Evolutionary conservation across 2,329 filamentous ascomycete genomes (phyloP).

Genomic region (Diplodia mutila): DNA sequence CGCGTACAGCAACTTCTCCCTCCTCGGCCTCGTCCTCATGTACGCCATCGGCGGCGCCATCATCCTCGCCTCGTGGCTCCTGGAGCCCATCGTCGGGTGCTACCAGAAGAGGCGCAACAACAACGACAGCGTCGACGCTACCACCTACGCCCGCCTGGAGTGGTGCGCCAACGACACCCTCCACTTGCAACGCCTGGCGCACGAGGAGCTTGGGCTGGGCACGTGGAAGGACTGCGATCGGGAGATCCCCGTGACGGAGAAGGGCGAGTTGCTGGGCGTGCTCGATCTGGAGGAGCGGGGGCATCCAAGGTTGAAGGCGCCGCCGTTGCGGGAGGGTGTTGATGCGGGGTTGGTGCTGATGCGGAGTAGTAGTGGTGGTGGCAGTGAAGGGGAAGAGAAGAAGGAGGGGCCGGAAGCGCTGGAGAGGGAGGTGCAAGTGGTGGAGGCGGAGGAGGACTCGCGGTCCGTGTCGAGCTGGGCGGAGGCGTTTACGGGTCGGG

Average conservation of each 20-base stretch:
- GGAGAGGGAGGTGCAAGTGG: too few species aligned
- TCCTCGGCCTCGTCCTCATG: conserved; percentile 34
- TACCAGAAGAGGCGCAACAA: background rate
- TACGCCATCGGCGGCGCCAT: conserved; percentile 31
- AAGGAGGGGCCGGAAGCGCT: background rate
- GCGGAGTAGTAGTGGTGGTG: background rate
- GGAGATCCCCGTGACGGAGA: background rate
- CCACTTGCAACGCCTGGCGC: conserved; percentile 20
- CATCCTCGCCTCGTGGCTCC: conserved; percentile 28
- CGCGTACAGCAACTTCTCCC: conserved; percentile 30
- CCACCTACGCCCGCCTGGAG: background rate
- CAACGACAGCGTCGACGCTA: too few species aligned
- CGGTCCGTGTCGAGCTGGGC: conserved; percentile 1
- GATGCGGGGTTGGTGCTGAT: background rate
- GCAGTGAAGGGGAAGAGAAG: background rate
- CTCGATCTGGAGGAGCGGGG: background rate
- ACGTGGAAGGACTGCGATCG: background rate
- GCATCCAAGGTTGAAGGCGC: conserved; percentile 6
- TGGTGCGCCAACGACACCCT: conserved; percentile 23
- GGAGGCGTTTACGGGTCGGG: background rate
- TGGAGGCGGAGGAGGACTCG: background rate
- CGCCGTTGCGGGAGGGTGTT: background rate
- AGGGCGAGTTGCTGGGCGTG: background rate
- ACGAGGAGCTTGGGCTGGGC: conserved; percentile 11
- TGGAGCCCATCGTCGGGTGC: conserved; percentile 5